Conservation (phyloP, 2,329 filamentous ascomycete species). For the Fusarium sp. region DNA sequence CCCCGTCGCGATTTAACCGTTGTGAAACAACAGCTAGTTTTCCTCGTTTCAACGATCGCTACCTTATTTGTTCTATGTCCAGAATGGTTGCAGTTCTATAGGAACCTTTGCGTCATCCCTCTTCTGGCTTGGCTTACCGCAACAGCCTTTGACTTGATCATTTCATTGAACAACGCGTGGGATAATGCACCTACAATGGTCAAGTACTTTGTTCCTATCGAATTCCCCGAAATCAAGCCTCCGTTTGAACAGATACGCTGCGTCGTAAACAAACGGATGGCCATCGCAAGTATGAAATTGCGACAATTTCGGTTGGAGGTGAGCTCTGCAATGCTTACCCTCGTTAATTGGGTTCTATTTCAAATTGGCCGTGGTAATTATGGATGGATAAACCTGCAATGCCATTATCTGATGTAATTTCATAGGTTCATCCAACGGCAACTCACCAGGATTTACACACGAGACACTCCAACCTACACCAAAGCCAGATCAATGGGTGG, state of each 20-base stretch:
- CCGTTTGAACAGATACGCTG: conserved; percentile 13
- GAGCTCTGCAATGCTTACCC: not conserved
- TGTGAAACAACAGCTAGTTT: not conserved
- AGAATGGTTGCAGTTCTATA: conserved; percentile 14
- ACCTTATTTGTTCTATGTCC: conserved; percentile 4
- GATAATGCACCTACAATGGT: conserved; percentile 14
- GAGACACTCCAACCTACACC: not conserved
- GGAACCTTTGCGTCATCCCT: conserved; percentile 16
- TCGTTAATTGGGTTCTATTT: not conserved
- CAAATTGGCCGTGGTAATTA: not conserved
- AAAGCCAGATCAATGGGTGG: conserved; percentile 2
- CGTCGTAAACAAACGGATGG: not conserved
- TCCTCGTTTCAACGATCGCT: not conserved
- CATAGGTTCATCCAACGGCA: not conserved
- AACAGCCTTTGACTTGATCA: conserved; percentile 8
- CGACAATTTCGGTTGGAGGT: not conserved
- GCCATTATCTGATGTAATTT: not conserved
- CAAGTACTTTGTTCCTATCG: conserved; percentile 24
- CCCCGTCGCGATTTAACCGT: not conserved
- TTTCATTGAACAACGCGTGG: conserved; percentile 12
- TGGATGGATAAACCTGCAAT: accelerated
- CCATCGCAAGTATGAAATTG: not conserved
- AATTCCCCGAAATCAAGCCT: not conserved
- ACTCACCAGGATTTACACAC: not conserved
- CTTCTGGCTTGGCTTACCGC: conserved; percentile 17